These are phyloP conservation scores for Thalassiosira oceanica DNA, from an alignment of 352 stramenopile species.

Conservation along the genomic window DNA sequence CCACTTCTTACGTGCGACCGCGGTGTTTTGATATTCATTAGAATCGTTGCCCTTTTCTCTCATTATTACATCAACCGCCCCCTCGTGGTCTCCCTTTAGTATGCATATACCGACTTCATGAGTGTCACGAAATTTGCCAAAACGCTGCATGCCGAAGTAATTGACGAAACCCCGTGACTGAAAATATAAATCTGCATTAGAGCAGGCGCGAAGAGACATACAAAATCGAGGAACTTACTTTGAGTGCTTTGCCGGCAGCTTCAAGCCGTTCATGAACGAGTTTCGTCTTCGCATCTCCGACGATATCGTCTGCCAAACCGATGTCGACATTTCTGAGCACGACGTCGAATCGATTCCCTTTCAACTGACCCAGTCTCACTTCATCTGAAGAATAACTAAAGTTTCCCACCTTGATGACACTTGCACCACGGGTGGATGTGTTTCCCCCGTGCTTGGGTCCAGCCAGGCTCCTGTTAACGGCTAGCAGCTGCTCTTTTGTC, in stretches of 20 bases:
- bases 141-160: constrained; percentile 95
- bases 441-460: constrained; percentile 51
- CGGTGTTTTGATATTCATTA: constrained; percentile 22
- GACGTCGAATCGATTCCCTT: constrained; percentile 94
- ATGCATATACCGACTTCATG: constrained; percentile 90
- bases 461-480: constrained; percentile 76
- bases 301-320: constrained; percentile 58
- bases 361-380: constrained; percentile 89
- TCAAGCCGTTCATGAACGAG: constrained; percentile 40
- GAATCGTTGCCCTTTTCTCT: constrained; percentile 71
- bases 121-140: constrained; percentile 90
- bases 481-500: constrained; percentile 74
- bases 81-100: constrained; percentile 89
- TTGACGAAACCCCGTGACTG: constrained; percentile 98
- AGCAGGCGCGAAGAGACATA: too few species aligned
- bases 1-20: constrained; percentile 60
- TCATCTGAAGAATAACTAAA: constrained; percentile 87
- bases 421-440: constrained; percentile 63
- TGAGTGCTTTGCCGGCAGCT: constrained; percentile 50
- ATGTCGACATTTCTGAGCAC: constrained; percentile 90
- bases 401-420: constrained; percentile 91
- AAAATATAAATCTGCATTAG: too few species aligned
- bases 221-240: too few species aligned
- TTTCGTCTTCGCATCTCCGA: constrained; percentile 34
- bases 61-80: constrained; percentile 90